Conservation (phyloP, 208 protist species). For the Trypanosomatidae sp. region DNA sequence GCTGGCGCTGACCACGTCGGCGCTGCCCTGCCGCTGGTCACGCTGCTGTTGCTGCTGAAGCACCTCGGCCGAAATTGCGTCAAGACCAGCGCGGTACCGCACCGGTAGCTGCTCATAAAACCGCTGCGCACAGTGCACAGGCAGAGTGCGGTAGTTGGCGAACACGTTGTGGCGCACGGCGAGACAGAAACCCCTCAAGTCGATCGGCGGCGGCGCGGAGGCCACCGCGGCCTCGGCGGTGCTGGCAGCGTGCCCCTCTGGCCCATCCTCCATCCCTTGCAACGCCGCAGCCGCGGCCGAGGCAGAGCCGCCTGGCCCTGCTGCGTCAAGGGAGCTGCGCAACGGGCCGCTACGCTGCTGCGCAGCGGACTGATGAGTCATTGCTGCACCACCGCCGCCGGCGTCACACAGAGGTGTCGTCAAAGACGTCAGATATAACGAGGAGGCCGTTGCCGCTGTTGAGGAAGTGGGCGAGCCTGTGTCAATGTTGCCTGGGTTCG, state of each 20-base stretch:
- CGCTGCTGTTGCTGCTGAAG: constrained; percentile 9
- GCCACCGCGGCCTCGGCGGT: not conserved
- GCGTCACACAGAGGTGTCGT: not conserved
- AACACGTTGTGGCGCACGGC: constrained; percentile 37
- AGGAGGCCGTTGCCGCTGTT: not conserved
- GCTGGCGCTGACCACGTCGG: not conserved
- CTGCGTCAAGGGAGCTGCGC: not conserved
- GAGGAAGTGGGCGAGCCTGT: not conserved
- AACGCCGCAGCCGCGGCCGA: not conserved
- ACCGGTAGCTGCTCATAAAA: constrained; percentile 49
- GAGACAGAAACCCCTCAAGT: constrained; percentile 6
- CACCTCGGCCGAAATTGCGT: constrained; percentile 42
- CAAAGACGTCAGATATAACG: constrained; percentile 4
- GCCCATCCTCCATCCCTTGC: not conserved
- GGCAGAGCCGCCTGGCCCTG: not conserved
- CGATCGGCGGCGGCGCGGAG: not conserved
- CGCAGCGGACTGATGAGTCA: not conserved
- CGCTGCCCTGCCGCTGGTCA: constrained; percentile 2
- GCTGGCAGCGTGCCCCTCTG: not conserved
- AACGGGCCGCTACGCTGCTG: not conserved
- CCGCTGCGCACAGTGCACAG: constrained; percentile 28
- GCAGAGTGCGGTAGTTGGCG: constrained; percentile 62
- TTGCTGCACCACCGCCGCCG: not conserved
- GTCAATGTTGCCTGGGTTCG: not conserved
- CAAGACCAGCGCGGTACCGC: constrained; percentile 54